Base-by-base conservation (phyloP, 495 filamentous ascomycete genomes). In the Copromyces sp. region DNA sequence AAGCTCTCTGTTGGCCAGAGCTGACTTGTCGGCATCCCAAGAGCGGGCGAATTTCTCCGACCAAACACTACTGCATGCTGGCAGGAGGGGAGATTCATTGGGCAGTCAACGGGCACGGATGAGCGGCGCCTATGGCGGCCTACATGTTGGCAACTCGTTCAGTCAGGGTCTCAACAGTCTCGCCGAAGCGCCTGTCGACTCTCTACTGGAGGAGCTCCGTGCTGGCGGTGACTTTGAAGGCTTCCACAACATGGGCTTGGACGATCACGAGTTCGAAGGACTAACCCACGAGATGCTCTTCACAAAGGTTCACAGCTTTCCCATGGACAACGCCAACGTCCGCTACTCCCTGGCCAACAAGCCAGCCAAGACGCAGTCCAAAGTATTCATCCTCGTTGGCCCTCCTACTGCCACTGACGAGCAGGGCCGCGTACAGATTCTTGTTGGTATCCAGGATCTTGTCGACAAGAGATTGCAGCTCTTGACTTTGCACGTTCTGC, bases 1-100 rank as follows among this genome's bases (percentile, higher is more conserved):
- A 29, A 98, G 95, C 80, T 98, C 95, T 42, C 84, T 98, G 73
- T 87, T 98, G 70, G 92, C 95, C n/a, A 87, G 95, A 75, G 91
- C 94, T 29, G 95, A 98, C 78, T 83, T 98, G 14, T 95, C 93
- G 0, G 90, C 85, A 35, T 87, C 88, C 29, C 91, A 93, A 68
- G 93, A 94, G 71, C 87, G 92, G 70, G 84, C 90, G 4, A 87
- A 89, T 24, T 95, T 95, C 77, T 86, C 88, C 14, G 93, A 94
- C 69, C 88, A 91, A 84, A 84, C 71, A 83, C 85, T 78, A 40
- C 86, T 82, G 82, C 80, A 86, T 83, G 84, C 76, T 39, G 80
- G 80, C n/a, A 73, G 84, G 87, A 74, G 89, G 88, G 77, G 74
- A 42, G 89, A 94, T 53, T 98, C 95, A 39, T 88, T 95, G 59